Base-by-base conservation (phyloP, 1,284 basidiomycete genomes). In the Meira nashicola region DNA sequence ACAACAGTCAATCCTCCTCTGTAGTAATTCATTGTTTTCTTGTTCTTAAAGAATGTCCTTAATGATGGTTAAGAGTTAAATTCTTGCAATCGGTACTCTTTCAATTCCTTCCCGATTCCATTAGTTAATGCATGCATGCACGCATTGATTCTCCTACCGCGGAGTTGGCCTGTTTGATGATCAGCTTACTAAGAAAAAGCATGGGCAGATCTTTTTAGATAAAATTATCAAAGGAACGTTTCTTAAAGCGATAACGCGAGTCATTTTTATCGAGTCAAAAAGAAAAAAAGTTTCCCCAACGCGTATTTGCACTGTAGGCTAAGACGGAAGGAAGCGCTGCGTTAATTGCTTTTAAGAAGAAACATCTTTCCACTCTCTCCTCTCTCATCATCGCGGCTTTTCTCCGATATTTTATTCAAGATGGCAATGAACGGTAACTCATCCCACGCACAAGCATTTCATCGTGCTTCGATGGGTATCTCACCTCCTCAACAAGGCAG, bases 371-470 rank as follows among this genome's bases (percentile, higher is more conserved):
- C 28, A 33, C 28, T 33, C 28, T 33, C 28, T 33, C 28, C 8
- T 33, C 28, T 33, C 8, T 8, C 28, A 23, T 46, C 43, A 46
- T 46, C 43, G 17, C n/a, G n/a, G n/a, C n/a, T 23, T 4, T 23
- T 9, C 8, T 23, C 43, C 43, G 3, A 23, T 9, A 46, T 46
- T 23, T n/a, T n/a, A n/a, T n/a, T 19, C 43, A 23, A 46, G 19
- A 46, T 23, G 23, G 43, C 43, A 46, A 23, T 23, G 43, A 23
- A 23, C 43, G 17, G 43, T 19, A 28, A 25, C 5, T 39, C 37
- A 53, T 23, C 17, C 2, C 66, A 70, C 50, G 61, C 63, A 51
- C 68, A 70, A 40, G 68, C 71, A 33, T 74, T 74, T 58, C 66
- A 72, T 58, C 63, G 70, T 21, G 63, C 66, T n/a, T 64, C 40